phyloP scores from a whole-genome alignment of 2,329 filamentous ascomycete species.

The Helotiales sp. region DNA sequence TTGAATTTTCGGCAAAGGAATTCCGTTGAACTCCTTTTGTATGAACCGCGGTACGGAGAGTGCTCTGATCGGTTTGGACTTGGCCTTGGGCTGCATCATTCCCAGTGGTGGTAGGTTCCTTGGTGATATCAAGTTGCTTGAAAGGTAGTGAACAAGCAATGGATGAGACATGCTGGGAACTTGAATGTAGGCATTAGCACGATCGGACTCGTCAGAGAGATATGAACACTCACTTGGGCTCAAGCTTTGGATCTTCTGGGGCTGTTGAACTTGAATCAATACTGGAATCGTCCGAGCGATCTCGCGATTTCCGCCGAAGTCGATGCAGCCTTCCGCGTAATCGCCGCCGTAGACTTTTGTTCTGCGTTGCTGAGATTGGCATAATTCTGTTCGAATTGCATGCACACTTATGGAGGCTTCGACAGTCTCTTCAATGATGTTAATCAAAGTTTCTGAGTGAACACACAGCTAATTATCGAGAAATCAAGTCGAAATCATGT shows the following conservation, averaged over 20 bases:
- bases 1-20: slow-evolving; percentile 10
- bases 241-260: background rate
- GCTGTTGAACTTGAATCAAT: background rate
- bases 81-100: slow-evolving; percentile 6
- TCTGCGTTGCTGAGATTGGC: background rate
- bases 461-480: too few species aligned
- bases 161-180: slow-evolving; percentile 11
- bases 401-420: background rate
- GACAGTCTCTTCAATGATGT: background rate
- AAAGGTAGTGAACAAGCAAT: slow-evolving; percentile 3
- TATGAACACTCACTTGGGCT: slow-evolving; percentile 13
- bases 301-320: slow-evolving; percentile 1
- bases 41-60: slow-evolving; percentile 9
- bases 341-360: background rate
- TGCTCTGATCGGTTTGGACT: slow-evolving; percentile 7
- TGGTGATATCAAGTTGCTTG: background rate
- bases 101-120: slow-evolving; percentile 3
- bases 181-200: slow-evolving; percentile 11
- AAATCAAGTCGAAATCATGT: too few species aligned
- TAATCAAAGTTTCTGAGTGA: too few species aligned
- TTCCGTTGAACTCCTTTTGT: slow-evolving; percentile 7
- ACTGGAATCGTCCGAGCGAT: background rate
- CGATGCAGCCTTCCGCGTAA: background rate
- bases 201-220: background rate
- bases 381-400: background rate